Percentiles rank a stretch among this genome's conserved stretches.
These are phyloP conservation scores for Entophlyctis luteolus DNA, from an alignment of 192 early-diverging fungal species.

Conservation along the genomic window DNA sequence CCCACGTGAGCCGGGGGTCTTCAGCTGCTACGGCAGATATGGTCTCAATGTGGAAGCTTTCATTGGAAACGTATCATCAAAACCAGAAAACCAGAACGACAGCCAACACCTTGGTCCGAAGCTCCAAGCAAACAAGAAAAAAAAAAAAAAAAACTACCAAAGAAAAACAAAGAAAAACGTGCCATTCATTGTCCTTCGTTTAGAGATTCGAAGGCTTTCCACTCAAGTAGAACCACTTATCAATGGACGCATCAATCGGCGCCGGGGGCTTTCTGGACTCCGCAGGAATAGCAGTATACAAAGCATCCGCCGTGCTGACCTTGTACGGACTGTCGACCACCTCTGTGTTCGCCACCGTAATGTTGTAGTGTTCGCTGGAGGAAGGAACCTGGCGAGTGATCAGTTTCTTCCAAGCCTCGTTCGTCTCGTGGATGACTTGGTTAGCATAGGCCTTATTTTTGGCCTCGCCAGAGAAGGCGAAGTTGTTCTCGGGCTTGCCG, in stretches of 20 bases:
- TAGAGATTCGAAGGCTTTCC: conserved; percentile 53
- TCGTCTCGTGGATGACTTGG: conserved; percentile 86
- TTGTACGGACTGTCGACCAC: conserved; percentile 71
- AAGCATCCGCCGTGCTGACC: conserved; percentile 53
- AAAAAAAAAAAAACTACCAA: too few species aligned
- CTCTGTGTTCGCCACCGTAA: conserved; percentile 61
- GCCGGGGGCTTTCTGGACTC: conserved; percentile 49
- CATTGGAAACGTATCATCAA: too few species aligned
- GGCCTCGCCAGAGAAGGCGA: conserved; percentile 86
- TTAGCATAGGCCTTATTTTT: conserved; percentile 78
- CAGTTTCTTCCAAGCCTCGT: conserved; percentile 89
- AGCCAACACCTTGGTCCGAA: too few species aligned
- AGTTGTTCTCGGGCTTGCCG: conserved; percentile 99
- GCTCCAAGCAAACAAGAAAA: too few species aligned
- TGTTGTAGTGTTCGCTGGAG: conserved; percentile 70
- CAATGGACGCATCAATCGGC: conserved; percentile 79
- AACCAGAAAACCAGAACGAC: too few species aligned
- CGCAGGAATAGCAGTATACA: conserved; percentile 56
- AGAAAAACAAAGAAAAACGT: too few species aligned
- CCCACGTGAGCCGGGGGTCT: too few species aligned
- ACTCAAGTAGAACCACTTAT: conserved; percentile 99
- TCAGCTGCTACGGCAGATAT: too few species aligned
- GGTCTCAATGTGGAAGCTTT: too few species aligned
- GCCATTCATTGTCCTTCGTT: too few species aligned
- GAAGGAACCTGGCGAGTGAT: conserved; percentile 61